Conservation (phyloP, 202 grass and related monocot genomes). For the Cymbopogon flexuosus region DNA sequence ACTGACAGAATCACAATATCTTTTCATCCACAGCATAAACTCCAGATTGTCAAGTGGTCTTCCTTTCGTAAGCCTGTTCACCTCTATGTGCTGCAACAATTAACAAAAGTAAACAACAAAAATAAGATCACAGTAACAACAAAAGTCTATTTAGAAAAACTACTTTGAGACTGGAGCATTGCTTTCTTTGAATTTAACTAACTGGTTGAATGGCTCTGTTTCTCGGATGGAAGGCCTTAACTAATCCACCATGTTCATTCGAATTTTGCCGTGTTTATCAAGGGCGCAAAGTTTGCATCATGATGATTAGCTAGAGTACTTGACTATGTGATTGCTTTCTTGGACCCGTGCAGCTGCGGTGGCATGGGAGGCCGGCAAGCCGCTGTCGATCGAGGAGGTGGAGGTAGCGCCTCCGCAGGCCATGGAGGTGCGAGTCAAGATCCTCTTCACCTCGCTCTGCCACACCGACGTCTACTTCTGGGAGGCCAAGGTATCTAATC, state of each 20-base stretch:
- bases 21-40: no score
- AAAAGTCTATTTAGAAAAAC: no score
- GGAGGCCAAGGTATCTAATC: conserved; percentile 67
- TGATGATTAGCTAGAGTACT: background rate
- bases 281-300: no score
- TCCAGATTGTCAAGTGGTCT: no score
- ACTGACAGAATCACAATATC: no score
- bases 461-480: conserved; percentile 87
- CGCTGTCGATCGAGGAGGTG: conserved; percentile 74
- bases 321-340: background rate
- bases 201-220: background rate
- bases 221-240: background rate
- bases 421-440: conserved; percentile 88
- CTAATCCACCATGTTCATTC: no score
- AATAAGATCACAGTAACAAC: no score
- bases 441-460: conserved; percentile 78
- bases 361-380: conserved; percentile 85
- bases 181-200: background rate
- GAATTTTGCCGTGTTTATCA: no score
- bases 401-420: conserved; percentile 90
- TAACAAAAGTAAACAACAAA: no score
- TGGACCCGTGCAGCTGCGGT: conserved; percentile 61
- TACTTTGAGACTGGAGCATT: background rate
- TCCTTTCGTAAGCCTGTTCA: no score
- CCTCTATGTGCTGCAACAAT: no score